Conservation (phyloP, 2,329 filamentous ascomycete genomes). For the Aspergillus luchuensis region DNA sequence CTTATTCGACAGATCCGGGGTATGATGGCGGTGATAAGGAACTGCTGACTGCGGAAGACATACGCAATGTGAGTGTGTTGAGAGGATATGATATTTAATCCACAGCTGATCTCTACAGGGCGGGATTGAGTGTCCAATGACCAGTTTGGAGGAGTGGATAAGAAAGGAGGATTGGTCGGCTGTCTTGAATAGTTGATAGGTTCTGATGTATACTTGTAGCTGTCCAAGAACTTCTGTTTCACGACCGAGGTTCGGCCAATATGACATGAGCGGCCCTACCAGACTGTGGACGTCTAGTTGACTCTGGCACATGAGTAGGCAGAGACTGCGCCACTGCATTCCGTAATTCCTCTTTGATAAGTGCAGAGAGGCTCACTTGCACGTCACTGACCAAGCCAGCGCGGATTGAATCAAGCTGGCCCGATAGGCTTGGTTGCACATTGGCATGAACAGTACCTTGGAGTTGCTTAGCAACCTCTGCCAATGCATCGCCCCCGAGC, state of each 20-base stretch:
- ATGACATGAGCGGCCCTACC: no score
- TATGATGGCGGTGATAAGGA: conserved; percentile 51
- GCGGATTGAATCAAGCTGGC: not conserved
- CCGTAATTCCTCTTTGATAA: not conserved
- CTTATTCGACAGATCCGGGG: conserved; percentile 51
- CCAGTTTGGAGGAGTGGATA: conserved; percentile 31
- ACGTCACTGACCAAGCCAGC: not conserved
- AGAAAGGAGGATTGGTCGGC: conserved; percentile 31
- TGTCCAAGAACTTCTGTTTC: no score
- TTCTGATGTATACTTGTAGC: no score
- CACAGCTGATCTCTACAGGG: conserved; percentile 30
- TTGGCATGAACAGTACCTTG: not conserved
- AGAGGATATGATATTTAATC: not conserved
- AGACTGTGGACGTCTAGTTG: no score
- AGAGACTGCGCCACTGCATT: not conserved
- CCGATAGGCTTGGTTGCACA: not conserved
- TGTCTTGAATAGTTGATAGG: conserved; percentile 3
- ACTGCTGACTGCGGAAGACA: conserved; percentile 48
- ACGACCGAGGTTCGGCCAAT: no score
- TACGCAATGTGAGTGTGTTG: conserved; percentile 43
- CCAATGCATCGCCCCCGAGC: not conserved
- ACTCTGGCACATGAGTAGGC: not conserved
- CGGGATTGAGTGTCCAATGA: conserved; percentile 45
- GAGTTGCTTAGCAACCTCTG: not conserved
- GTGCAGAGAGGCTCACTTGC: not conserved